Conservation (phyloP, 2,329 filamentous ascomycete species). For the Biscogniauxia mediterranea region DNA sequence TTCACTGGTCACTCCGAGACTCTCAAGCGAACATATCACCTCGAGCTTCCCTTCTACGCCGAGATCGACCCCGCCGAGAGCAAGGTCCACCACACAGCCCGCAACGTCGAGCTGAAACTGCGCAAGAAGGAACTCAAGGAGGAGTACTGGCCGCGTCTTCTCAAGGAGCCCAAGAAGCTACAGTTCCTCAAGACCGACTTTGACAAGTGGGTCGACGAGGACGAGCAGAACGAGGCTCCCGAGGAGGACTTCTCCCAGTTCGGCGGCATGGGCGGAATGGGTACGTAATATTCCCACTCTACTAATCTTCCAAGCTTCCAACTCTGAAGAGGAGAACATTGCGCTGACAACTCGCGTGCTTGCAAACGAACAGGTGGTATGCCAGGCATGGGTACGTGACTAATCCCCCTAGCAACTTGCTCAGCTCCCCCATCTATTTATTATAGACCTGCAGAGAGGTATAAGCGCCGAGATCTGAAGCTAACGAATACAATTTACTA, state of each 20-base stretch:
- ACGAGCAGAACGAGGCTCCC: slow-evolving; percentile 88
- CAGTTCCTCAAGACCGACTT: slow-evolving; percentile 99
- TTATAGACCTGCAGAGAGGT: neutral
- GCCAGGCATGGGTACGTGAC: slow-evolving; percentile 43
- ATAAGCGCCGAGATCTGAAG: neutral
- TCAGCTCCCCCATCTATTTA: neutral
- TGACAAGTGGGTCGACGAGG: slow-evolving; percentile 98
- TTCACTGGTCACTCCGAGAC: slow-evolving; percentile 82
- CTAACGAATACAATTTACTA: slow-evolving; percentile 18
- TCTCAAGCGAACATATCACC: slow-evolving; percentile 82
- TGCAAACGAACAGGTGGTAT: slow-evolving; percentile 44
- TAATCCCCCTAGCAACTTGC: neutral
- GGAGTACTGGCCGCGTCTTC: slow-evolving; percentile 92
- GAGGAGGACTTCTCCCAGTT: slow-evolving; percentile 77
- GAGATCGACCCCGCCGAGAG: slow-evolving; percentile 85
- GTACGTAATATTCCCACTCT: slow-evolving; percentile 39
- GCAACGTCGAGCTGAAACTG: slow-evolving; percentile 86
- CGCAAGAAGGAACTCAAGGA: slow-evolving; percentile 95
- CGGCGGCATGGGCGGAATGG: slow-evolving; percentile 53
- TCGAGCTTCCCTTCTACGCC: slow-evolving; percentile 83
- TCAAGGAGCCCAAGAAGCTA: slow-evolving; percentile 85
- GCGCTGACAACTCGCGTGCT: slow-evolving; percentile 12
- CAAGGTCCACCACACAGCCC: slow-evolving; percentile 84
- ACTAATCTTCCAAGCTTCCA: neutral
- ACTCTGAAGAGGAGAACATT: slow-evolving; percentile 3